Conservation (phyloP, 139 green algal genomes). For the Nannochloris sp. region DNA sequence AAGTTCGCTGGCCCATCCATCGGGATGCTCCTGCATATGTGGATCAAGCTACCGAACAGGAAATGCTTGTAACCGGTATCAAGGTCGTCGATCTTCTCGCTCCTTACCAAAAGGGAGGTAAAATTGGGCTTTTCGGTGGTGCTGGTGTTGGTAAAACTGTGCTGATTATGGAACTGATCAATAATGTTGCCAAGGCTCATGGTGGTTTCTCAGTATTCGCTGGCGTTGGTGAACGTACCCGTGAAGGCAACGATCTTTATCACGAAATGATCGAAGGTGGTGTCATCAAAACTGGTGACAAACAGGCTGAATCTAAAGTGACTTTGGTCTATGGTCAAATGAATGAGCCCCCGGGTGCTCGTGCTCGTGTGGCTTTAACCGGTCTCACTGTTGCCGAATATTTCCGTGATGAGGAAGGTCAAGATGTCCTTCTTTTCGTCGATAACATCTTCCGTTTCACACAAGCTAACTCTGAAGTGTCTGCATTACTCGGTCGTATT, state of each 20-base stretch:
- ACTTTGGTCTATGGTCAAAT: constrained; percentile 99
- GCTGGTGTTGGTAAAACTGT: constrained; percentile 99
- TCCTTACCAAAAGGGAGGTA: constrained; percentile 97
- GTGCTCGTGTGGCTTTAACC: constrained; percentile 95
- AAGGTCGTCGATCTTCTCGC: constrained; percentile 99
- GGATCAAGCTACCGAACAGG: constrained; percentile 94
- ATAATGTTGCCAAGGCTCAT: constrained; percentile 99
- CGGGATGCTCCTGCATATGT: constrained; percentile 89
- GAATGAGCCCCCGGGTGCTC: constrained; percentile 98
- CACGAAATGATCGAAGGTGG: constrained; percentile 99
- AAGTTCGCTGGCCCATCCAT: constrained; percentile 86
- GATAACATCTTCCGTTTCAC: constrained; percentile 99
- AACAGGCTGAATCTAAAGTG: constrained; percentile 91
- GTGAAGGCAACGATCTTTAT: constrained; percentile 99
- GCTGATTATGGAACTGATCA: constrained; percentile 99
- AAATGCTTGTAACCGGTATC: constrained; percentile 98
- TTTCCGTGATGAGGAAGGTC: constrained; percentile 98
- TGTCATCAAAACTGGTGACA: constrained; percentile 94
- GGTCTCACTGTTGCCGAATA: constrained; percentile 98
- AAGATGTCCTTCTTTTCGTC: constrained; percentile 99
- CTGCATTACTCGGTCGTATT: constrained; percentile 96
- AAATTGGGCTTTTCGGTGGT: constrained; percentile 99
- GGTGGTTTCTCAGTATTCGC: constrained; percentile 99
- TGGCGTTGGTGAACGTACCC: constrained; percentile 96
- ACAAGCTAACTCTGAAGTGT: constrained; percentile 98